phyloP scores from a whole-genome alignment of 805 yeast species.

The Cyberlindnera suaveolens region DNA sequence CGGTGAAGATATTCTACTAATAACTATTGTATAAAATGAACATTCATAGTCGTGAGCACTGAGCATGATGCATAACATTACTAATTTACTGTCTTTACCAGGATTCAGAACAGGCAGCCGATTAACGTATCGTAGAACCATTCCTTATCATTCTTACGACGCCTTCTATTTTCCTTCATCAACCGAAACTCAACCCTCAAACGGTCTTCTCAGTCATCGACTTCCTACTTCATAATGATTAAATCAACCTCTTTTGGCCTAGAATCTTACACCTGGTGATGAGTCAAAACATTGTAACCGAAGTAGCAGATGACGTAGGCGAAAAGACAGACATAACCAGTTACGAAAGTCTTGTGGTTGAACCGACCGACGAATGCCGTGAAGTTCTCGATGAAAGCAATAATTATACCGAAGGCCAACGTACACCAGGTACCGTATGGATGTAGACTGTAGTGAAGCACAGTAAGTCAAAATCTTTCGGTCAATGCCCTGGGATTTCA shows the following conservation, averaged over 20 bases:
- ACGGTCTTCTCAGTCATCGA: conserved; percentile 22
- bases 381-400: conserved; percentile 63
- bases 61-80: too few species aligned
- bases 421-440: conserved; percentile 64
- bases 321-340: conserved; percentile 64
- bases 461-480: conserved; percentile 38
- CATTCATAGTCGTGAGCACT: too few species aligned
- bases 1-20: too few species aligned
- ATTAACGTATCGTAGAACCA: conserved; percentile 43
- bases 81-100: not conserved
- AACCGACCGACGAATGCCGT: conserved; percentile 63
- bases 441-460: conserved; percentile 48
- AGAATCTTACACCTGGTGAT: conserved; percentile 40
- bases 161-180: conserved; percentile 19
- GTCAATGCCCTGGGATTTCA: conserved; percentile 59
- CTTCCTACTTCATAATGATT: conserved; percentile 42
- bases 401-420: conserved; percentile 42
- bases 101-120: conserved; percentile 41
- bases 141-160: conserved; percentile 27
- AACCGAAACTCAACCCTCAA: conserved; percentile 20
- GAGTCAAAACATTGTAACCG: conserved; percentile 54
- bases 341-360: conserved; percentile 60
- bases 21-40: too few species aligned
- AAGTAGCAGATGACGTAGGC: conserved; percentile 46
- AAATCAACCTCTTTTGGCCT: conserved; percentile 56